Evolutionary conservation across 1,139 yeast genomes (phyloP).

Genomic region (Pichia sp.): DNA sequence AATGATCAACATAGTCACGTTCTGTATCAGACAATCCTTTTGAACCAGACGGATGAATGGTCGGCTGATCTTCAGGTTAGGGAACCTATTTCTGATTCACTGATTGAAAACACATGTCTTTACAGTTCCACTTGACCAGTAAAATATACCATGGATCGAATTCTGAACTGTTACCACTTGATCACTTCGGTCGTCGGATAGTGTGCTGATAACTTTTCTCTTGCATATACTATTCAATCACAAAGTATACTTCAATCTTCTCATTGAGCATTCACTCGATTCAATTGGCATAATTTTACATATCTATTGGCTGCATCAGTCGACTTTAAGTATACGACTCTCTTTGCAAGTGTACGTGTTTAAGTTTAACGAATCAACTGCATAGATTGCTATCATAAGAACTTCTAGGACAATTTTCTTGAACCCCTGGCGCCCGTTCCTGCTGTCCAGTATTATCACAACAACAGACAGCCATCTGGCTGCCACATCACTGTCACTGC

Average conservation of each 20-base stretch:
- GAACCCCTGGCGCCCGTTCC: neutral
- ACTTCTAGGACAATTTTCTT: neutral
- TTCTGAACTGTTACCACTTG: neutral
- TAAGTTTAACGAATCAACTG: neutral
- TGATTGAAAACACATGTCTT: neutral
- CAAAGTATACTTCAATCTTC: neutral
- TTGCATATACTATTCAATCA: neutral
- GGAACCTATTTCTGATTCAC: neutral
- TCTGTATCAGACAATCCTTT: neutral
- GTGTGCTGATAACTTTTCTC: neutral
- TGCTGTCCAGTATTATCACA: neutral
- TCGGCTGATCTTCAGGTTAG: neutral
- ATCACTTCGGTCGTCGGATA: neutral
- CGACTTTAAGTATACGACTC: neutral
- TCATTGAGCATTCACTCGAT: neutral
- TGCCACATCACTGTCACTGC: neutral
- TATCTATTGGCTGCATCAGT: neutral
- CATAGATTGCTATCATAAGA: too few relatives aligned
- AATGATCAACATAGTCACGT: neutral
- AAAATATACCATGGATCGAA: neutral
- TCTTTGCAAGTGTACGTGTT: neutral
- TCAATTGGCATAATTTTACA: neutral
- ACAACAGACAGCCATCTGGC: neutral
- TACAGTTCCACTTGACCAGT: neutral
- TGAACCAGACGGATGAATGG: neutral